Conservation (phyloP, 768 basidiomycete genomes). For the Termitomyces sp. region DNA sequence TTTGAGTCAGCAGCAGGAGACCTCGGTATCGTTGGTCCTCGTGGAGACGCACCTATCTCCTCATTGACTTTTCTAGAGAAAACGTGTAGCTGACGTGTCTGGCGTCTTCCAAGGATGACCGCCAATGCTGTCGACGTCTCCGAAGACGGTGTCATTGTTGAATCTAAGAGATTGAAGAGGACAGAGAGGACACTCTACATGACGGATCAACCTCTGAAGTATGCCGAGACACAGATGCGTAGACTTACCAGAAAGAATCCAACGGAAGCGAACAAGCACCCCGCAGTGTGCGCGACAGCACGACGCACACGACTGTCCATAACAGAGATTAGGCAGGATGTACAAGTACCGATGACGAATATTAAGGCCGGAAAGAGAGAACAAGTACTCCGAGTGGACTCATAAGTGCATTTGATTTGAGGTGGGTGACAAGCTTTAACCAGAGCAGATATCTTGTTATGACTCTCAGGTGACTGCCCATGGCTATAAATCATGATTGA, state of each 20-base stretch:
- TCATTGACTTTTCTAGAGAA: neutral
- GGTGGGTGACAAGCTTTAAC: neutral
- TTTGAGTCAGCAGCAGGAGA: neutral
- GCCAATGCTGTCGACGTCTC: neutral
- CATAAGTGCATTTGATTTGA: slow-evolving; percentile 3
- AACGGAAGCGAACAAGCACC: slow-evolving; percentile 29
- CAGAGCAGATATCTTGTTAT: neutral
- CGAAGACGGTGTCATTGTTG: neutral
- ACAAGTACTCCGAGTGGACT: slow-evolving; percentile 4
- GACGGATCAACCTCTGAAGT: slow-evolving; percentile 1
- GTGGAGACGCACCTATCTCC: neutral
- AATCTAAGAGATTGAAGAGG: slow-evolving; percentile 18
- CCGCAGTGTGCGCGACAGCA: slow-evolving; percentile 26
- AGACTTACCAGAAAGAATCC: slow-evolving; percentile 35
- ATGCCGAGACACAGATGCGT: neutral
- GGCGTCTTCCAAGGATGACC: neutral
- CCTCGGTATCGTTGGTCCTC: neutral
- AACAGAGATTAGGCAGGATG: neutral
- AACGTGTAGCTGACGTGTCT: neutral
- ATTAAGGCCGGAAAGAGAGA: neutral
- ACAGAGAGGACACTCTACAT: slow-evolving; percentile 33
- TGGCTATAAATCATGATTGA: neutral
- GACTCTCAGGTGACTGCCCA: neutral
- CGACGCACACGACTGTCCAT: slow-evolving; percentile 18
- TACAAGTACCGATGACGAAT: neutral